phyloP scores from a whole-genome alignment of 257 asterid genomes.

The Nicotiana otophora region DNA sequence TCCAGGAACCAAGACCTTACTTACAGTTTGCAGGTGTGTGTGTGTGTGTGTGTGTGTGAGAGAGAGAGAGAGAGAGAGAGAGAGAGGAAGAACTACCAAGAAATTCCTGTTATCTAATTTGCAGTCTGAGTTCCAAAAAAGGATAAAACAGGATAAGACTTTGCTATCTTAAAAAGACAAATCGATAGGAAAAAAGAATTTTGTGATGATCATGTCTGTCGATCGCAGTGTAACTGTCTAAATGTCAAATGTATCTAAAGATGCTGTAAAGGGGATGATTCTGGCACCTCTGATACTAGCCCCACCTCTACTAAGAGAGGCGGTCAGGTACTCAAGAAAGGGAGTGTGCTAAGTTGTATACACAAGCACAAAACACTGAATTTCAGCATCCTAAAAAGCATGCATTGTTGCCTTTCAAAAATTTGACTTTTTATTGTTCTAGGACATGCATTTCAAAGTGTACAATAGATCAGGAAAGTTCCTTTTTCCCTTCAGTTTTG shows the following conservation, averaged over 20 bases:
- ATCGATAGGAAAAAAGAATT: neutral
- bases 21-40: neutral
- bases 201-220: neutral
- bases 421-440: neutral
- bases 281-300: neutral
- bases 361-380: neutral
- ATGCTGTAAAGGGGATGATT: neutral
- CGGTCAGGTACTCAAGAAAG: neutral
- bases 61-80: neutral
- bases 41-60: too few species aligned
- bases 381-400: neutral
- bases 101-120: neutral
- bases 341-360: neutral
- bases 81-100: neutral
- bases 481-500: neutral
- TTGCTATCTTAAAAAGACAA: neutral
- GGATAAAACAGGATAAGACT: neutral
- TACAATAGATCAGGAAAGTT: neutral
- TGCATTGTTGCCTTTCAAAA: neutral
- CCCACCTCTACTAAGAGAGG: neutral
- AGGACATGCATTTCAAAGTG: neutral
- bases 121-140: neutral
- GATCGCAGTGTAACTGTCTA: neutral
- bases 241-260: neutral
- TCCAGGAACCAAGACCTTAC: neutral